phyloP scores from a whole-genome alignment of 2,329 filamentous ascomycete species.

The Talaromyces amestolkiae region DNA sequence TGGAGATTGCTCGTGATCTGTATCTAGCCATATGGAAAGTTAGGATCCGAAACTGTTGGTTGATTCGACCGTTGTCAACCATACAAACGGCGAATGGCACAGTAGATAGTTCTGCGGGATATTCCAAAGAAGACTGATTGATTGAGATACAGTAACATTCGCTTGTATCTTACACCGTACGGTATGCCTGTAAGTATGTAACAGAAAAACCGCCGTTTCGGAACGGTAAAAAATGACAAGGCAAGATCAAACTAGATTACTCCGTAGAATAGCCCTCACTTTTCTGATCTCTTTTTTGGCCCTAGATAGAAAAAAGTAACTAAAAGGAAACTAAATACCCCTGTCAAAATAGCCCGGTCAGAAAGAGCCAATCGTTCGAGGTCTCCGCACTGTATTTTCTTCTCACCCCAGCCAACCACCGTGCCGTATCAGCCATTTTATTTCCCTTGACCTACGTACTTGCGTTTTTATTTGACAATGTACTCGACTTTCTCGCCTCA shows the following conservation, averaged over 20 bases:
- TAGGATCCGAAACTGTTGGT: neutral
- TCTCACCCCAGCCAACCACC: slow-evolving; percentile 15
- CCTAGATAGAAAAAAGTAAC: neutral
- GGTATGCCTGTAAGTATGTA: neutral
- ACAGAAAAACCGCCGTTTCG: neutral
- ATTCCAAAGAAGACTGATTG: neutral
- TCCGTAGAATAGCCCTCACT: neutral
- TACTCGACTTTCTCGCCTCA: neutral
- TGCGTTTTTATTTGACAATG: neutral
- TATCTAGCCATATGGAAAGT: neutral
- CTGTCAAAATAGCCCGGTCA: slow-evolving; percentile 5
- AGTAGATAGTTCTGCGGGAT: neutral
- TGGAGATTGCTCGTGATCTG: neutral
- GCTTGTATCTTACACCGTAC: neutral
- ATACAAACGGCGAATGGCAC: neutral
- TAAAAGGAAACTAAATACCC: slow-evolving; percentile 6
- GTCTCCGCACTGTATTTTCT: slow-evolving; percentile 16
- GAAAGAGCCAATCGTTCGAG: slow-evolving; percentile 10
- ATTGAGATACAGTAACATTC: neutral
- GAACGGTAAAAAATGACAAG: neutral
- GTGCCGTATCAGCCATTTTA: slow-evolving; percentile 2
- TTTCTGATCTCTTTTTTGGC: neutral
- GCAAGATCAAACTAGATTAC: neutral
- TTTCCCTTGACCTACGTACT: slow-evolving; percentile 6
- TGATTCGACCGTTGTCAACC: slow-evolving; percentile 6